Evolutionary conservation across 371 early-diverging fungal species (phyloP).

Genomic region (Lichtheimia hyalospora): DNA sequence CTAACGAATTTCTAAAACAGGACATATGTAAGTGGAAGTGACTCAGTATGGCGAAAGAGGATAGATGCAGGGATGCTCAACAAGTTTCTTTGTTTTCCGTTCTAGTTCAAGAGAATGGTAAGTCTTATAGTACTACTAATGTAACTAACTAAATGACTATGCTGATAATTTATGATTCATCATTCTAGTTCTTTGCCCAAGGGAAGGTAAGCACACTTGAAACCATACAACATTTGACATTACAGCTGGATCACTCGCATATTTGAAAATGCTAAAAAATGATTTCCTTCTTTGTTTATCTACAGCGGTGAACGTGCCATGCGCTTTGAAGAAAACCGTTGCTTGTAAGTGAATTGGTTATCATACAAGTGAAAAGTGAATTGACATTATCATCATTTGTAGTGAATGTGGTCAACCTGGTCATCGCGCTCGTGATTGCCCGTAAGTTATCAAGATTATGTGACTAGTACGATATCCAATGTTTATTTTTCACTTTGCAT

Average conservation of each 20-base stretch:
- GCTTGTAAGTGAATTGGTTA: conserved; percentile 32
- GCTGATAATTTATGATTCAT: no score
- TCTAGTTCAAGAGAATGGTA: conserved; percentile 34
- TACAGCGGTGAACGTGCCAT: conserved; percentile 42
- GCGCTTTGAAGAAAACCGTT: conserved; percentile 41
- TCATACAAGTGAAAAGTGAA: neutral
- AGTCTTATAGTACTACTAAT: conserved; percentile 2
- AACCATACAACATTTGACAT: neutral
- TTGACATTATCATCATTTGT: neutral
- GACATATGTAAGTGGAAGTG: conserved; percentile 38
- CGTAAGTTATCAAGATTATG: conserved; percentile 26
- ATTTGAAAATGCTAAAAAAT: neutral
- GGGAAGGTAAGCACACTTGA: conserved; percentile 26
- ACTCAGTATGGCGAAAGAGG: no score
- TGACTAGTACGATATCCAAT: no score
- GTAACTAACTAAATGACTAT: no score
- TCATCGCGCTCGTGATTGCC: conserved; percentile 40
- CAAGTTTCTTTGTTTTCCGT: no score
- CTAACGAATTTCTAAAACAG: conserved; percentile 14
- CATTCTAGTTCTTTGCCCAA: conserved; percentile 33
- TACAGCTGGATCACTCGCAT: neutral
- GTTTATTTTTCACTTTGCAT: no score
- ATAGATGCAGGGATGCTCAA: no score
- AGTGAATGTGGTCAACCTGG: conserved; percentile 45
- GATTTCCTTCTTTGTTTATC: neutral